Evolutionary conservation across 805 yeast genomes (phyloP).

Genomic region (Saccharomycopsis sp.): DNA sequence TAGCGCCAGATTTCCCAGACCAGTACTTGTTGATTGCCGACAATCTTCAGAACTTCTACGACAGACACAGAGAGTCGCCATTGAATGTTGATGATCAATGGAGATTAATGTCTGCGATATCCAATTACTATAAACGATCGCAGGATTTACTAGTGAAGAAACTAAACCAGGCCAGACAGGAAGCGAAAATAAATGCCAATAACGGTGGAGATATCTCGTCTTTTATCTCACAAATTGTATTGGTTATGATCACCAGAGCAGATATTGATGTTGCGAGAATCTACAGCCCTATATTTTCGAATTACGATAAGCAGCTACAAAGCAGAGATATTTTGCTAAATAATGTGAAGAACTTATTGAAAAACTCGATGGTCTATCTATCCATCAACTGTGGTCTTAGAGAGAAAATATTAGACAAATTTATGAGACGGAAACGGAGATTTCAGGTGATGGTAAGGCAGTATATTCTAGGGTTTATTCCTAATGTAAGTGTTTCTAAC

Average conservation of each 20-base stretch:
- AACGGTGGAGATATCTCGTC: conserved; percentile 12
- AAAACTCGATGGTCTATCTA: conserved; percentile 15
- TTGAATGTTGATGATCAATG: conserved; percentile 6
- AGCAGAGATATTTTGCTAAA: conserved; percentile 2
- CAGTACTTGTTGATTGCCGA: conserved; percentile 16
- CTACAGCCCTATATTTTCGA: background rate
- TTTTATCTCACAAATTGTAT: conserved; percentile 11
- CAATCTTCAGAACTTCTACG: conserved; percentile 19
- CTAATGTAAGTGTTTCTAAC: conserved; percentile 1
- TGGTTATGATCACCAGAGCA: conserved; percentile 10
- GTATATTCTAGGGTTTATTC: conserved; percentile 9
- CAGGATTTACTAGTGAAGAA: conserved; percentile 5
- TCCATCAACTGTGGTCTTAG: conserved; percentile 18
- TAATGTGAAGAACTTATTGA: conserved; percentile 7
- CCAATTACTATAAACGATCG: conserved; percentile 15
- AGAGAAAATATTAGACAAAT: conserved; percentile 18
- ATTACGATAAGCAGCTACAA: background rate
- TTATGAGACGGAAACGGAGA: conserved; percentile 11
- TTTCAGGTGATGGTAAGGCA: conserved; percentile 15
- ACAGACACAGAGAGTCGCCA: background rate
- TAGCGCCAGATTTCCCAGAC: conserved; percentile 5
- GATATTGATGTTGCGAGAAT: conserved; percentile 17
- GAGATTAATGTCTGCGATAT: conserved; percentile 11
- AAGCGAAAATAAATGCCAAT: conserved; percentile 12
- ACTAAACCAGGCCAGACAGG: conserved; percentile 10